Base-by-base conservation (phyloP, 2,329 filamentous ascomycete species). In the Canariomyces notabilis region DNA sequence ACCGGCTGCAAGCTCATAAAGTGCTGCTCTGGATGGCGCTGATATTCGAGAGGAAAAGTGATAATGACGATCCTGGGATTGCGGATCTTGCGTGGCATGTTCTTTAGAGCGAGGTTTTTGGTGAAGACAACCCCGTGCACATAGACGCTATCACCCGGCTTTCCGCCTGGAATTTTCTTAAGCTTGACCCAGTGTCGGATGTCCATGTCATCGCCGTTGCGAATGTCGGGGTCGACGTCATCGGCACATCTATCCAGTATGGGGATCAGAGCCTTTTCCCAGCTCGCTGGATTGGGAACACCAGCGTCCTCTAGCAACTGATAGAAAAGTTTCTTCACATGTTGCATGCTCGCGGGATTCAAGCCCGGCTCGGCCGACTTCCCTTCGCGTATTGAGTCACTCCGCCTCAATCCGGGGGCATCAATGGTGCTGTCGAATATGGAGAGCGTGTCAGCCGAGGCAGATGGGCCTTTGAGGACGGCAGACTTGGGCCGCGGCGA, bases 1-100 rank as follows among this genome's bases (percentile, higher is more conserved):
- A 98, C 89, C 32, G 91, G 91, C 58, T 97, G 89, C 40, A 98
- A 71, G 59, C 93, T 98, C 90, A 98, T 96, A 64, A 98, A 97
- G 63, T 97, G 90, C 53, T 88, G 80, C 64, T 77, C 74, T 61
- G 91, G 84, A 57, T 96, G 89, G 32, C 93, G 82, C 48, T 94
- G 88, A 64, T 98, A 98, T 63, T 98, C 93, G 48, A 98, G 88
- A 0, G 93, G 83, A 61, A 98, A 98, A 0, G 89, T 91, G 47
- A 98, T 84, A 53, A 98, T 88, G 39, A 95, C 77, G 51, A 98
- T 93, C 23, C 89, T 83, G 3, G 93, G 93, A 44, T 87, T 84
- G 40, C 49, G 67, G 52, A 97, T 93, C 52, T 82, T 87, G 47
- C 93, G 80, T 15, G 87, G 84, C 93, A 98, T 98, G 65, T 86